These are phyloP conservation scores for Umbelopsis ramanniana DNA, from an alignment of 192 early-diverging fungal genomes.

Conservation along the genomic window DNA sequence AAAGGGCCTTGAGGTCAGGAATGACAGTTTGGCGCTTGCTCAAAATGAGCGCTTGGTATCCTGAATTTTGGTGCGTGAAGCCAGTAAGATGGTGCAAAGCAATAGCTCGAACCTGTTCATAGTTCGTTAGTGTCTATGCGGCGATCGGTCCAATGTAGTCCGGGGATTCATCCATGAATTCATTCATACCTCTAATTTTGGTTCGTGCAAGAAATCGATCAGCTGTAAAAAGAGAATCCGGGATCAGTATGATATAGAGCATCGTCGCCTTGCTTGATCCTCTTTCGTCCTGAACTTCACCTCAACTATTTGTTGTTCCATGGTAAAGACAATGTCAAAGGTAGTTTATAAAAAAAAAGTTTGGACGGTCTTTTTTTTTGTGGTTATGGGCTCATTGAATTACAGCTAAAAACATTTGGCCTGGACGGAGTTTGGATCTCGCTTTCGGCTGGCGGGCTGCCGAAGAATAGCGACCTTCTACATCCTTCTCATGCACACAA, in stretches of 20 bases:
- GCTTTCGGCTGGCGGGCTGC: too few relatives aligned
- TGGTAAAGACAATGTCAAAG: conserved; percentile 7
- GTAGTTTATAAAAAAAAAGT: background rate
- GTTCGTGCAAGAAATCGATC: conserved; percentile 73
- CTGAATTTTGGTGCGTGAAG: conserved; percentile 63
- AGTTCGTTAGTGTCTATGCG: too few relatives aligned
- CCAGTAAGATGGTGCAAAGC: conserved; percentile 79
- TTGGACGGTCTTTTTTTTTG: conserved; percentile 15
- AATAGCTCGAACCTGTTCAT: conserved; percentile 69
- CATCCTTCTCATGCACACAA: too few relatives aligned
- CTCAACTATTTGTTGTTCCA: conserved; percentile 32
- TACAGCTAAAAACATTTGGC: background rate
- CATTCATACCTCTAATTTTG: conserved; percentile 66
- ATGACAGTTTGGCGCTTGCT: conserved; percentile 63
- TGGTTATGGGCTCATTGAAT: background rate
- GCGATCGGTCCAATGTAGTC: too few relatives aligned
- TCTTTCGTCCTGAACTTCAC: conserved; percentile 9
- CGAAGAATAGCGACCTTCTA: too few relatives aligned
- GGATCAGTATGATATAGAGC: background rate
- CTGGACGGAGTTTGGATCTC: too few relatives aligned
- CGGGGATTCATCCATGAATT: background rate
- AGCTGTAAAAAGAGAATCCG: conserved; percentile 47
- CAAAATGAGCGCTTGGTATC: conserved; percentile 64
- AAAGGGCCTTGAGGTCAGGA: conserved; percentile 67
- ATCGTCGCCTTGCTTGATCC: background rate